These are phyloP conservation scores for Ophiostoma montium DNA, from an alignment of 2,329 filamentous ascomycete genomes.

Conservation along the genomic window DNA sequence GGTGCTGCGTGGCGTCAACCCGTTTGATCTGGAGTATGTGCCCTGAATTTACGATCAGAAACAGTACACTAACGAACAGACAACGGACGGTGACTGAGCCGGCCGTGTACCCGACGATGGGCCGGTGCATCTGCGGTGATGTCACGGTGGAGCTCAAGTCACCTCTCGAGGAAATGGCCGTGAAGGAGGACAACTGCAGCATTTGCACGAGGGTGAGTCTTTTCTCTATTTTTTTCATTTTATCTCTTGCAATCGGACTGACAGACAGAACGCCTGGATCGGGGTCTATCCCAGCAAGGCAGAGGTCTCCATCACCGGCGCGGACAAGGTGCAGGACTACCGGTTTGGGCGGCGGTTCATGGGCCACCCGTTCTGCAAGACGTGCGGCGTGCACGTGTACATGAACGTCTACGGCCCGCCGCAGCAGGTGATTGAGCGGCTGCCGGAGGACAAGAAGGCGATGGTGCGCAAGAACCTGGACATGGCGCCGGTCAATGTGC, in stretches of 20 bases:
- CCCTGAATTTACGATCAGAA: too few relatives aligned
- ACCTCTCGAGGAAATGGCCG: background rate
- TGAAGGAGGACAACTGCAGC: constrained; percentile 13
- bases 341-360: constrained; percentile 9
- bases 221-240: too few relatives aligned
- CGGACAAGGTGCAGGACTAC: constrained; percentile 8
- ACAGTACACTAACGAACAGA: background rate
- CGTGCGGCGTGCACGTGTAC: constrained; percentile 11
- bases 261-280: constrained; percentile 8
- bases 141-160: constrained; percentile 7
- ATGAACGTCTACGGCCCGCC: constrained; percentile 12
- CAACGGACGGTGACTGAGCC: background rate
- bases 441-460: constrained; percentile 4
- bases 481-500: constrained; percentile 10
- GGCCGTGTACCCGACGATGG: background rate
- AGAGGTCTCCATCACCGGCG: constrained; percentile 4
- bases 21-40: constrained; percentile 5
- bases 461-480: constrained; percentile 9
- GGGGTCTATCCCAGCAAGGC: constrained; percentile 7
- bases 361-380: constrained; percentile 11
- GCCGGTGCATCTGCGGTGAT: constrained; percentile 9
- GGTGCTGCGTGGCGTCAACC: background rate
- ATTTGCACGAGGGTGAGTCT: constrained; percentile 8
- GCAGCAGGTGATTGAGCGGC: constrained; percentile 1
- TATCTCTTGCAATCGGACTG: background rate